Conservation (phyloP, 768 basidiomycete genomes). For the Sarcodon aspratus region DNA sequence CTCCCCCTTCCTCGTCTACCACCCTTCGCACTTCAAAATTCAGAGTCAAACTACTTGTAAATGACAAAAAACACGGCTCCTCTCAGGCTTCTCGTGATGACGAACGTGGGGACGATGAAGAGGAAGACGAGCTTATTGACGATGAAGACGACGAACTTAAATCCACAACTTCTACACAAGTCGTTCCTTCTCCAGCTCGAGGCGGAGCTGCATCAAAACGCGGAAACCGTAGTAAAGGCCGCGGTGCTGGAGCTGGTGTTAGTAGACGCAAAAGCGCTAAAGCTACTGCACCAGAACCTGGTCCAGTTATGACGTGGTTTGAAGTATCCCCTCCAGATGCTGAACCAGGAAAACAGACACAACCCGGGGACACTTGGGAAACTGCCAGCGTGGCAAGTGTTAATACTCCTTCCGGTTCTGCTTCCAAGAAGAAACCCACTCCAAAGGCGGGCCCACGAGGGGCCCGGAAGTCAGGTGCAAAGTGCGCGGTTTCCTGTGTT, state of each 20-base stretch:
- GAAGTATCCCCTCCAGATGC: not conserved
- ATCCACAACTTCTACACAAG: conserved; percentile 10
- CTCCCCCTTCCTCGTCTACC: conserved; percentile 37
- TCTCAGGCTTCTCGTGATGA: conserved; percentile 36
- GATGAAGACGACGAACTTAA: conserved; percentile 37
- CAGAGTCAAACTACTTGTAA: conserved; percentile 39
- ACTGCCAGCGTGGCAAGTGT: conserved; percentile 4
- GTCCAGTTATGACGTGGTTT: not conserved
- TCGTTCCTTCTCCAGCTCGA: conserved; percentile 4
- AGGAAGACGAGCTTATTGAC: conserved; percentile 76
- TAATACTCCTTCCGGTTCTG: conserved; percentile 2
- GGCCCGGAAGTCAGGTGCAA: conserved; percentile 18
- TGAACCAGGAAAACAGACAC: not conserved
- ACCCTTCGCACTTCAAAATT: conserved; percentile 23
- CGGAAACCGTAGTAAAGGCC: conserved; percentile 30
- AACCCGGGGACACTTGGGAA: conserved; percentile 4
- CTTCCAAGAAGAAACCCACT: conserved; percentile 14
- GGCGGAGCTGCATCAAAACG: conserved; percentile 10
- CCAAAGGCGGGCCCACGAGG: conserved; percentile 12
- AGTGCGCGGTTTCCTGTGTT: conserved; percentile 11
- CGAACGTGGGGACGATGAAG: conserved; percentile 55
- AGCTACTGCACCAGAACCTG: not conserved
- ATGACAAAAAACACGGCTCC: conserved; percentile 28
- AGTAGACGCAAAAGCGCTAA: conserved; percentile 1
- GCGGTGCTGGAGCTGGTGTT: conserved; percentile 23